Evolutionary conservation across 371 early-diverging fungal genomes (phyloP), one percentile per base, ranked within the genome.

Genomic region (Gilbertella persicaria): DNA sequence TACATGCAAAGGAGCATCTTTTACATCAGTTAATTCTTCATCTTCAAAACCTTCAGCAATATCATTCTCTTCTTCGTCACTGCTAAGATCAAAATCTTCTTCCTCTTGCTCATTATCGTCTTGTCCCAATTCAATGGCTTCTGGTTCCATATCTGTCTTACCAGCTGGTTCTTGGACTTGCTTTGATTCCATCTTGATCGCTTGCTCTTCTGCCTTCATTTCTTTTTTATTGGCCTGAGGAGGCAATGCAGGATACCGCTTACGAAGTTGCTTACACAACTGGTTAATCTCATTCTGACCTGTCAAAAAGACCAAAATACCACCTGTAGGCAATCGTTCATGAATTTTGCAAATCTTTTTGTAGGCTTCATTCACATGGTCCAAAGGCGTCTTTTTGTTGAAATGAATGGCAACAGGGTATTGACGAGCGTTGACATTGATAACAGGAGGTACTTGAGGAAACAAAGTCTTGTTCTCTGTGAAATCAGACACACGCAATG

Each of bases 301-400:
- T 10, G 96, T 92, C 66, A 96, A 62, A 63, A 97, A 97, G 9
- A 94, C 87, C 36, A 97, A 77, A 25, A 97, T 92, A 8, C 93
- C 97, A 33, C 97, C 98, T n/a, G 73, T 75, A 0, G 98, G 97
- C 17, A 95, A 76, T 4, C 86, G 80, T 16, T 79, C 79, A 69
- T 98, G 98, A 47, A 99, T 98, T 65, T 97, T 95, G 60, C 82
- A 79, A 1, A 94, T 82, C 68, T 97, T 98, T 51, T 89, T 89
- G 64, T 80, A 86, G 0, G 92, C 94, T 64, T 90, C 92, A 19
- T 76, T 78, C 13, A 92, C 79, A 69, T 92, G 88, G 47, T 92
- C 90, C 17, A 73, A 44, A 0, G 84, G 85, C 13, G 86, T 87
- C 38, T 71, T 69, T 50, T 84, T 88, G 75, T 93, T 94, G 58